Evolutionary conservation across 495 filamentous ascomycete species (phyloP).

Genomic region (Hypomontagnella submonticulosa): DNA sequence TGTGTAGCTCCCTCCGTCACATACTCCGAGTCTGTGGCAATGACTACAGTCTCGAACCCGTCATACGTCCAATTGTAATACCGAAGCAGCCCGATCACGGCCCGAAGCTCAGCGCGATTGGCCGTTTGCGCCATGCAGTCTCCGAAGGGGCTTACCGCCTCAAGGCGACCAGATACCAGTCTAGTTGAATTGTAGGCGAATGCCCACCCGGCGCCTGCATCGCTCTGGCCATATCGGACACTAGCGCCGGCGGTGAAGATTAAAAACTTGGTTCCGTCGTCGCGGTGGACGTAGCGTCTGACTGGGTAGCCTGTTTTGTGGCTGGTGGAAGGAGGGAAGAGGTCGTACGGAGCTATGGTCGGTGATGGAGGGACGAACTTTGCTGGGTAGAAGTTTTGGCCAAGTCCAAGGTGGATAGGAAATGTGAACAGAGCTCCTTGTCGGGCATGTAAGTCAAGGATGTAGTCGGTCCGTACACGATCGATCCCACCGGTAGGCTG

Average conservation of each 20-base stretch:
- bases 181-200: background rate
- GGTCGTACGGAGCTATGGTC: background rate
- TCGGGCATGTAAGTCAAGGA: no score
- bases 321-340: no score
- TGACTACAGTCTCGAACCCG: background rate
- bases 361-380: background rate
- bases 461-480: no score
- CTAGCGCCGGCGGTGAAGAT: background rate
- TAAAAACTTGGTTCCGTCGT: background rate
- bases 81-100: background rate
- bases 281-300: background rate
- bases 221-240: background rate
- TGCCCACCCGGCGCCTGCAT: background rate
- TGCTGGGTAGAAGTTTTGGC: background rate
- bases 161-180: background rate
- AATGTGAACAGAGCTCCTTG: no score
- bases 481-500: no score
- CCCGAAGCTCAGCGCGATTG: background rate
- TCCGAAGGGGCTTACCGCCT: background rate
- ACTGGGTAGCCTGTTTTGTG: background rate
- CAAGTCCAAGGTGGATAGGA: no score
- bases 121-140: background rate
- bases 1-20: background rate
- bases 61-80: background rate
- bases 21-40: background rate